Evolutionary conservation across 805 yeast species (phyloP), one percentile per base, ranked within the genome.

Genomic region (Lipomyces lipofer): DNA sequence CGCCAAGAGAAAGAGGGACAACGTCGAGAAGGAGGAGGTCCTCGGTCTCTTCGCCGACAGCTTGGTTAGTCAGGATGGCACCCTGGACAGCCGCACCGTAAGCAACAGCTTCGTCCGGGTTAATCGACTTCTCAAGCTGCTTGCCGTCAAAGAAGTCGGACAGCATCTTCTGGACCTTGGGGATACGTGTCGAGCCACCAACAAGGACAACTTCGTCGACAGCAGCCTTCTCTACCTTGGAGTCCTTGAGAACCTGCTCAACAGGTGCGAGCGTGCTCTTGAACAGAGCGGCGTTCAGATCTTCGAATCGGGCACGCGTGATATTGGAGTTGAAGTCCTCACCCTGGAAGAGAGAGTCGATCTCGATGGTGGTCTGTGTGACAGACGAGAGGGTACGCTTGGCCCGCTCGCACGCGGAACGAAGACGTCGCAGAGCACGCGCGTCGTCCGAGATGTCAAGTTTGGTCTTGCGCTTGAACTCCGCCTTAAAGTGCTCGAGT

Each of bases 11-110:
- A 74, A 92, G 85, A 75, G 99, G 99, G 73, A 91, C 91, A 69
- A 92, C 98, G 81, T 91, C 98, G 78, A 91, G 85, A 74, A 91
- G 84, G 69, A 92, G 85, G 75, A 91, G 83, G 79, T 89, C 97
- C 79, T 91, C 89, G 75, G 96, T 90, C 76, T 89, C 95, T 63
- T 86, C 94, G 66, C 87, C 83, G 64, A 89, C 85, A 61, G 88
- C 82, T 76, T 81, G 90, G 80, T 96, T 96, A 67, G 97, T 87
- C 77, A 91, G 83, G 79, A 92, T 88, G 73, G 97, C 97, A 80
- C 96, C 98, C 82, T 91, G 97, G 70, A 91, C 97, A 71, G 98
- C 97, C 71, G 98, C 98, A 85, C 97, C 97, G 82, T 89, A 89
- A 71, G 97, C 97, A 75, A 90, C 97, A 73, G 97, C 97, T 82